Evolutionary conservation across 805 yeast species (phyloP), one percentile per base, ranked within the genome.

Genomic region (Candida maesae): DNA sequence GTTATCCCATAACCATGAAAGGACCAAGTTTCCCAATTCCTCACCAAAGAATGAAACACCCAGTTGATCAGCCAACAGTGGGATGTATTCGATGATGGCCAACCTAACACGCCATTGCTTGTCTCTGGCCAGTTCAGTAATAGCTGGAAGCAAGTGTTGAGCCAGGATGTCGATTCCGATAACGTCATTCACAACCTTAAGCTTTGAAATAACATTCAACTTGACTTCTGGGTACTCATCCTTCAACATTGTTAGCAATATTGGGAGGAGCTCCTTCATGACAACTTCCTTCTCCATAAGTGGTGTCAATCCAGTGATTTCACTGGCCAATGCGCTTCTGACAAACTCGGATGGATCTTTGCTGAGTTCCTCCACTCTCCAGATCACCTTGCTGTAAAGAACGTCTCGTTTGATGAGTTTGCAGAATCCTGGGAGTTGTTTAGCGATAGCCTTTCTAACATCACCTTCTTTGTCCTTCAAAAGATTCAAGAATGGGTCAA

Each of bases 1-100:
- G 5, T 90, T 85, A 67, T 93, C 99, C 96, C 97, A 90, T 50
- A 93, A 71, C 98, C 99, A 93, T n/a, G 90, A 84, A 77, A 93
- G 77, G 57, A 96, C 93, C 53, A 93, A 71, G 36, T 85, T 81
- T 49, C 95, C 89, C 50, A 93, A 72, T 56, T 90, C 95, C 60
- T 87, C 85, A 63, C 93, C 93, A 66, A 93, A 93, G 58, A 91
- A 89, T 21, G 87, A 81, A 39, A 85, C 90, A 21, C 99, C 99
- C 45, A 93, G 72, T 66, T 93, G 98, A 55, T 85, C 84, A 7
- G 98, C 97, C 51, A 93, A 71, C 49, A 91, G 73, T 23, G 99
- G 99, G 51, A 90, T 88, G 66, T 93, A 93, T 62, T 93, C 95
- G 58, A 93, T 93, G 47, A 93, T 93, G 10, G 98, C 98, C 60